phyloP scores from a whole-genome alignment of 2,329 filamentous ascomycete species.

The Clarireedia monteithiana region DNA sequence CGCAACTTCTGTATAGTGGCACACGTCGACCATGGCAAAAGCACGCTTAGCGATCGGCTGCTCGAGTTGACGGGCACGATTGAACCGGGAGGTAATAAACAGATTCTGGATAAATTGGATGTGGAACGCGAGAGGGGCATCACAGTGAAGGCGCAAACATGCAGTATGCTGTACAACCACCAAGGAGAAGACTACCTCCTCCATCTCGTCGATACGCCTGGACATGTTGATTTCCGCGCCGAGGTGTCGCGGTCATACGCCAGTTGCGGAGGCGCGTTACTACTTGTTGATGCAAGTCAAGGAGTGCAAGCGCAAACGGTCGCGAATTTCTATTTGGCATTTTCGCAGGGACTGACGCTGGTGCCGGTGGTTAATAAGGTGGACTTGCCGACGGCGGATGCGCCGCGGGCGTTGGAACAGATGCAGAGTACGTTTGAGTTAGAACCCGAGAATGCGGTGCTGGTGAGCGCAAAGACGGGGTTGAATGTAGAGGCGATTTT shows the following conservation, averaged over 20 bases:
- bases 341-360: slow-evolving; percentile 78
- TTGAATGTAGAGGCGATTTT: slow-evolving; percentile 77
- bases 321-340: slow-evolving; percentile 96
- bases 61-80: slow-evolving; percentile 95
- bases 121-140: slow-evolving; percentile 95
- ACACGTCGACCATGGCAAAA: slow-evolving; percentile 98
- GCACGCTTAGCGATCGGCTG: slow-evolving; percentile 84
- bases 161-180: slow-evolving; percentile 92
- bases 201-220: slow-evolving; percentile 92
- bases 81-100: slow-evolving; percentile 76
- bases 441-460: slow-evolving; percentile 62
- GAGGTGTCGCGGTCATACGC: slow-evolving; percentile 95
- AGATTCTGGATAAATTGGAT: slow-evolving; percentile 94
- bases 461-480: slow-evolving; percentile 92
- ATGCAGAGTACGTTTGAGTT: slow-evolving; percentile 83
- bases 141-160: slow-evolving; percentile 97
- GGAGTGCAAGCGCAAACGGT: slow-evolving; percentile 97
- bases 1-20: slow-evolving; percentile 99
- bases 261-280: slow-evolving; percentile 83
- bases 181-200: slow-evolving; percentile 82
- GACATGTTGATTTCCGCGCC: slow-evolving; percentile 94
- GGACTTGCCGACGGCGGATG: slow-evolving; percentile 82
- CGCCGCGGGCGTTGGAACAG: slow-evolving; percentile 78
- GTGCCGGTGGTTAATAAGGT: slow-evolving; percentile 97
- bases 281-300: slow-evolving; percentile 93